phyloP scores from a whole-genome alignment of 257 asterid genomes.

The Catharanthus roseus region DNA sequence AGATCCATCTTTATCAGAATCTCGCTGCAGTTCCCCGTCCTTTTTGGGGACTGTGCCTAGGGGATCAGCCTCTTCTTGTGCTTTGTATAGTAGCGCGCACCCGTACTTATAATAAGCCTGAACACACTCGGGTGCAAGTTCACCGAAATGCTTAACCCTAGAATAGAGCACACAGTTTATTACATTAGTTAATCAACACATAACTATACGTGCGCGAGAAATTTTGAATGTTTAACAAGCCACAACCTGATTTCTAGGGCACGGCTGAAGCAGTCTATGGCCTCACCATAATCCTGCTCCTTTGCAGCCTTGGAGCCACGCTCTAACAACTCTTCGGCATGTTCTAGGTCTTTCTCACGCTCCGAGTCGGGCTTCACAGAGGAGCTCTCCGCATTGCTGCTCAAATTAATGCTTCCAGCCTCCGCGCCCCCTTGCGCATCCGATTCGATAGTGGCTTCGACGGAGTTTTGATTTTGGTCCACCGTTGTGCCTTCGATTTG shows the following conservation, averaged over 20 bases:
- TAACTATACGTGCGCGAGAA: background rate
- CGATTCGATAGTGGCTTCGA: conserved; percentile 49
- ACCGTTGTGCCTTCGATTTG: conserved; percentile 23
- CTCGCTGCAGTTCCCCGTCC: conserved; percentile 48
- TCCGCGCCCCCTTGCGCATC: conserved; percentile 42
- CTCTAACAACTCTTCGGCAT: conserved; percentile 58
- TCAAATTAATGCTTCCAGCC: conserved; percentile 51
- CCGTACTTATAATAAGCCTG: conserved; percentile 81
- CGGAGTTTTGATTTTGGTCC: conserved; percentile 49
- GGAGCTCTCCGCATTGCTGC: conserved; percentile 38
- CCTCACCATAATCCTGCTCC: conserved; percentile 64
- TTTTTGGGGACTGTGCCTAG: conserved; percentile 72
- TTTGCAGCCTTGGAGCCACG: conserved; percentile 61
- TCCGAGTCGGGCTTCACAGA: conserved; percentile 31
- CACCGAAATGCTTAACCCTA: conserved; percentile 81
- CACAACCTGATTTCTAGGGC: conserved; percentile 83
- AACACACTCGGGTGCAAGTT: conserved; percentile 85
- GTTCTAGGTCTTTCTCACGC: conserved; percentile 47
- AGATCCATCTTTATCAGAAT: conserved; percentile 49
- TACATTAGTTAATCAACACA: background rate
- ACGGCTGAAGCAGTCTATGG: conserved; percentile 90
- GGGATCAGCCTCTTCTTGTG: conserved; percentile 92
- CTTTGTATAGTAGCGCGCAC: conserved; percentile 62
- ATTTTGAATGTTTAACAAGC: background rate
- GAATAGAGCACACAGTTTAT: background rate